Evolutionary conservation across 129 eudicot genomes (phyloP).

Genomic region (Escallonia rubra): DNA sequence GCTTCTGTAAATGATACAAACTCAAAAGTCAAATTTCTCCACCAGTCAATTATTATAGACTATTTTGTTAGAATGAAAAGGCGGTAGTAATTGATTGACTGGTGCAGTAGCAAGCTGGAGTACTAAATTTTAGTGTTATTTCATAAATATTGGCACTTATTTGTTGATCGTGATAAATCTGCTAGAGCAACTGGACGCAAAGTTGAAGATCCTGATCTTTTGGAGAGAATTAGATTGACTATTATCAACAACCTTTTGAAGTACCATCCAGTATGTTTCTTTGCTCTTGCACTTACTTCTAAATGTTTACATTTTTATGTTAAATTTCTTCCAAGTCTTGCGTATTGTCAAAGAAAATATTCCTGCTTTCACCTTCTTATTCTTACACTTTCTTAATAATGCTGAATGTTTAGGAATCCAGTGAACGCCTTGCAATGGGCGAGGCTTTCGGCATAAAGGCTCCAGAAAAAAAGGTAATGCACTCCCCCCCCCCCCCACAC

Average conservation of each 20-base stretch:
- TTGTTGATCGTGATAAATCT: conserved; percentile 12
- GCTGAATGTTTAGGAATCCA: conserved; percentile 67
- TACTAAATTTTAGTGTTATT: neutral
- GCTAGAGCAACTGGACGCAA: conserved; percentile 77
- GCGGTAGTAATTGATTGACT: neutral
- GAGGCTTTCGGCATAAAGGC: conserved; percentile 93
- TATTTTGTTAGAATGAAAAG: too few species aligned
- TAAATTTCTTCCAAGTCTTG: neutral
- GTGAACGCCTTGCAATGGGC: conserved; percentile 93
- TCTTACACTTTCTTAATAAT: conserved; percentile 12
- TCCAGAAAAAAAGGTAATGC: conserved; percentile 77
- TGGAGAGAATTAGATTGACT: conserved; percentile 94
- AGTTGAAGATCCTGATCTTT: conserved; percentile 94
- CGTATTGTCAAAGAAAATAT: neutral
- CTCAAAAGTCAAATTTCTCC: too few species aligned
- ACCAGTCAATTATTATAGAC: too few species aligned
- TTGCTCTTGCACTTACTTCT: conserved; percentile 8
- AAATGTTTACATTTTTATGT: conserved; percentile 3
- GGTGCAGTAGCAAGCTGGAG: neutral
- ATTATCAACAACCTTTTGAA: conserved; percentile 82
- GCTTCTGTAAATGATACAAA: too few species aligned
- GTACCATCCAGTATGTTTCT: conserved; percentile 88
- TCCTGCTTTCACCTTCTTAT: conserved; percentile 7
- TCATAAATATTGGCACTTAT: conserved; percentile 1
- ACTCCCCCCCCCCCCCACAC: neutral